Percentiles rank a stretch among this genome's conserved stretches.
phyloP scores from a whole-genome alignment of 768 basidiomycete species.

The Lentinula aciculospora region DNA sequence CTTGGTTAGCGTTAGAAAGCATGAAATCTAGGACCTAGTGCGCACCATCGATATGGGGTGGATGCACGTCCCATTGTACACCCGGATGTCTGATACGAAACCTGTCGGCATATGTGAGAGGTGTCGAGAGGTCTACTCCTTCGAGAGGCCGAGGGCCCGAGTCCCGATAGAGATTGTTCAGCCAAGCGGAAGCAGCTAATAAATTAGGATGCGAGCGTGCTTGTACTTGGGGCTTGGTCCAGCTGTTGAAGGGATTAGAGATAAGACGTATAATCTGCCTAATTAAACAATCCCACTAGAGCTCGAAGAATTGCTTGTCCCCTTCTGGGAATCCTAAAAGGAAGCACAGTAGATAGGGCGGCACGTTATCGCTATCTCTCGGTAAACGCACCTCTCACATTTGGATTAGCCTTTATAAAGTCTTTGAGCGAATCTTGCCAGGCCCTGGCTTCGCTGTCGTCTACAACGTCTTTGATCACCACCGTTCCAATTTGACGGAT shows the following conservation, averaged over 20 bases:
- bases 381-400: conserved; percentile 38
- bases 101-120: conserved; percentile 55
- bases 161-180: conserved; percentile 38
- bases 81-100: conserved; percentile 61
- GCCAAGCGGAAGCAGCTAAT: conserved; percentile 38
- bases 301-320: conserved; percentile 70
- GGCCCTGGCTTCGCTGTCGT: conserved; percentile 43
- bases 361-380: not conserved
- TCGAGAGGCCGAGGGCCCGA: conserved; percentile 24
- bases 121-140: conserved; percentile 43
- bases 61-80: conserved; percentile 35
- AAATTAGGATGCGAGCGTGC: conserved; percentile 53
- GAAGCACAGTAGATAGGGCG: not conserved
- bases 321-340: conserved; percentile 37
- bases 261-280: not conserved
- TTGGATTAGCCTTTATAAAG: conserved; percentile 53
- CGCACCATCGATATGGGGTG: conserved; percentile 18
- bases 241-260: conserved; percentile 9
- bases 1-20: not conserved
- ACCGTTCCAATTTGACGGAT: conserved; percentile 57
- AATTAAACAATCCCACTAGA: conserved; percentile 48
- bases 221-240: conserved; percentile 39
- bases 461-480: conserved; percentile 57
- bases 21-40: conserved; percentile 8
- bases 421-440: conserved; percentile 57